Evolutionary conservation across 2,329 filamentous ascomycete genomes (phyloP).

Genomic region (Scorias spongiosa): DNA sequence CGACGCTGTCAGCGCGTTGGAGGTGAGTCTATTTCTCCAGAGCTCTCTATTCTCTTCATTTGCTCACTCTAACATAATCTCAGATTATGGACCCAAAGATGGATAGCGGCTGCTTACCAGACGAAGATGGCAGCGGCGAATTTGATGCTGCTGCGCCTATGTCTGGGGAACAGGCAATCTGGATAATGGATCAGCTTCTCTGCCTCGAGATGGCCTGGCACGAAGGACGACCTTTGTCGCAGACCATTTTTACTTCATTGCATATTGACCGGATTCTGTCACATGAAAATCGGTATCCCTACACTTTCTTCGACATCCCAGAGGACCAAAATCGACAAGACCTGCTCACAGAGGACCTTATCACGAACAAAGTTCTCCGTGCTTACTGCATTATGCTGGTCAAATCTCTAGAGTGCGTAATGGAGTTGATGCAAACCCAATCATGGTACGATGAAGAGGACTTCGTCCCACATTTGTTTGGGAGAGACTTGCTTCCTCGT

Average conservation of each 20-base stretch:
- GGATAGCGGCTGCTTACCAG: constrained; percentile 77
- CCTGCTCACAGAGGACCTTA: constrained; percentile 13
- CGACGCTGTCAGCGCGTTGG: constrained; percentile 77
- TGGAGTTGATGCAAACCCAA: constrained; percentile 61
- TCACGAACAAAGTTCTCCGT: constrained; percentile 23
- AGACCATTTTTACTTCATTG: constrained; percentile 83
- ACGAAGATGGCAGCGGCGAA: constrained; percentile 66
- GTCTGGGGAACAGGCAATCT: constrained; percentile 54
- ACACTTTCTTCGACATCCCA: constrained; percentile 28
- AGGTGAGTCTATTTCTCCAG: constrained; percentile 28
- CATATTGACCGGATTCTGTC: constrained; percentile 75
- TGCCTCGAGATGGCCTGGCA: constrained; percentile 97
- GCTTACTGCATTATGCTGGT: constrained; percentile 77
- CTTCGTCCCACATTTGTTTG: constrained; percentile 84
- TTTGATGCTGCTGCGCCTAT: constrained; percentile 12
- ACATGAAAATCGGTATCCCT: constrained; percentile 32
- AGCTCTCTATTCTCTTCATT: neutral
- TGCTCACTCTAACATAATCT: neutral
- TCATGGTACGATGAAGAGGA: constrained; percentile 97
- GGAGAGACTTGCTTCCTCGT: constrained; percentile 56
- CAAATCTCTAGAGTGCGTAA: constrained; percentile 68
- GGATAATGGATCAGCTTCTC: constrained; percentile 85
- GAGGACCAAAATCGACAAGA: constrained; percentile 45
- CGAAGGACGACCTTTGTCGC: constrained; percentile 84
- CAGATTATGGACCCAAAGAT: constrained; percentile 99